Base-by-base conservation (phyloP, 1,284 basidiomycete genomes). In the Trametes polyzona region DNA sequence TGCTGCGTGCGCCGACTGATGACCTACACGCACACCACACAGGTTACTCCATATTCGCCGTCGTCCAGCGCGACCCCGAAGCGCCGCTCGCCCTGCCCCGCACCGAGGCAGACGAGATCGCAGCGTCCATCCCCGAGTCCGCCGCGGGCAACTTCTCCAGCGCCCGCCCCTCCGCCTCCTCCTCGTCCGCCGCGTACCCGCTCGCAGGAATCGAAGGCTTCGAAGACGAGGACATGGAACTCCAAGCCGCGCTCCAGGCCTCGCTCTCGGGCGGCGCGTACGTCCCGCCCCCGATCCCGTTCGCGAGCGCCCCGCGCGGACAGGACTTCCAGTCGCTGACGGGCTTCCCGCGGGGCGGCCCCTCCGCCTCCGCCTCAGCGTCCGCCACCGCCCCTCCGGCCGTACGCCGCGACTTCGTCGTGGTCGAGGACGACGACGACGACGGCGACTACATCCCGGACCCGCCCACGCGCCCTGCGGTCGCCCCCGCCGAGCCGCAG, bases 1-100 rank as follows among this genome's bases (percentile, higher is more conserved):
- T 24, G 26, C 23, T 35, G 26, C 47, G 35, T 29, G 10, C 17
- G 6, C 23, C 14, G 27, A 41, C 21, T n/a, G n/a, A n/a, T n/a
- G n/a, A n/a, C 33, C 48, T 23, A 39, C 29, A 8, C 14, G 10
- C 35, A 14, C n/a, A 2, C 17, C 27, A 16, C 12, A 10, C 55
- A 93, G 95, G 95, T 0, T 97, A 96, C 73, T 95, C 93, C 17
- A 89, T 95, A 21, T 97, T 97, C 65, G 92, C 80, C 4, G 85
- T 96, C 0, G 76, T 82, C 11, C 85, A 83, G 60, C 69, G 72
- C 5, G 79, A 90, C 63, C 76, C 82, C 10, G 64, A 72, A 2
- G 74, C 67, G 17, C 70, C 74, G 5, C 71, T 83, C 29, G 77
- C 78, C 26, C 74, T 93, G 33, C 79, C 86, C 50, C 84, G 80